phyloP scores from a whole-genome alignment of 129 eudicot genomes.

The Helichrysum umbraculigerum region DNA sequence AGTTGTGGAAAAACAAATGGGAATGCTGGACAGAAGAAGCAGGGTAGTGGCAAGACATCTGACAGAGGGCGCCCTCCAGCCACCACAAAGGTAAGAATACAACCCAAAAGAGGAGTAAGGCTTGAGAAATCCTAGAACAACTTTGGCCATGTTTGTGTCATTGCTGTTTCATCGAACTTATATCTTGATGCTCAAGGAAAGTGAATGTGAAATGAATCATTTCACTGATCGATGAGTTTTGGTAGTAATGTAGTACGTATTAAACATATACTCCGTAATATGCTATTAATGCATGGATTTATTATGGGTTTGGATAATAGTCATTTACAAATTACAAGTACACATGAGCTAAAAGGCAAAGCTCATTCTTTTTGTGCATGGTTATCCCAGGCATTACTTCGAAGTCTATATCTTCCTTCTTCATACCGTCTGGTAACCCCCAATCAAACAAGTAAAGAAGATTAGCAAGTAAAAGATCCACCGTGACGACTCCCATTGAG shows the following conservation, averaged over 20 bases:
- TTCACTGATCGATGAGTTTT: neutral
- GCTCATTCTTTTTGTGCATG: neutral
- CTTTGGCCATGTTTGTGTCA: conserved; percentile 13
- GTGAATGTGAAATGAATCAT: neutral
- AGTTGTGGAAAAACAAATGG: conserved; percentile 42
- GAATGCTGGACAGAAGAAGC: neutral
- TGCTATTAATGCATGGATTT: too few relatives aligned
- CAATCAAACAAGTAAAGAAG: conserved; percentile 32
- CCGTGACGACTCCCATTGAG: conserved; percentile 12
- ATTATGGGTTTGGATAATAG: neutral
- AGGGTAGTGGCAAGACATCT: conserved; percentile 46
- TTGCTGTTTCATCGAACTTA: neutral
- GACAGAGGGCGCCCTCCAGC: conserved; percentile 58
- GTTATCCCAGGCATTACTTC: conserved; percentile 3
- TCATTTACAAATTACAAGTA: conserved; percentile 9
- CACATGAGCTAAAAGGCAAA: neutral
- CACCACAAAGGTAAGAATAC: conserved; percentile 19
- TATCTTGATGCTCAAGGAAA: neutral
- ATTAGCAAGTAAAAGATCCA: conserved; percentile 35
- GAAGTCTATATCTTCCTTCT: conserved; percentile 1
- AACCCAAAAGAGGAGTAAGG: conserved; percentile 46
- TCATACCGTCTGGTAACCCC: conserved; percentile 20
- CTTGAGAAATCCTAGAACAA: conserved; percentile 44
- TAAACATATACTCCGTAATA: too few relatives aligned
- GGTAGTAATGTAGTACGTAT: neutral